These are phyloP conservation scores for Coemansia sp. DNA, from an alignment of 192 early-diverging fungal species.

Conservation along the genomic window DNA sequence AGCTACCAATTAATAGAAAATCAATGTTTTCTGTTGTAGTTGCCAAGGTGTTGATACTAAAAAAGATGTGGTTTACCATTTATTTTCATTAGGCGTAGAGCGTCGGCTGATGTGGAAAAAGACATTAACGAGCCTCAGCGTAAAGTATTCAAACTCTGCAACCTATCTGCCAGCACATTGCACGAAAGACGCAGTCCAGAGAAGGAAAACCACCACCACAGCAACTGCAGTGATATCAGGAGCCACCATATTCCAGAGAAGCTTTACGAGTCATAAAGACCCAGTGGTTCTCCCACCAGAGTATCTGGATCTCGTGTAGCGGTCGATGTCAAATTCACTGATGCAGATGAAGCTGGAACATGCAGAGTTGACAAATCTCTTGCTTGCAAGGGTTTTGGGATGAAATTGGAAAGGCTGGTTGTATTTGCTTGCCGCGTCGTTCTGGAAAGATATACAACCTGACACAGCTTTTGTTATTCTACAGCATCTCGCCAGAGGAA, in stretches of 20 bases:
- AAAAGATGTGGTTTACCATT: not conserved
- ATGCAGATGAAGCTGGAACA: constrained; percentile 4
- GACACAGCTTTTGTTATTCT: constrained; percentile 42
- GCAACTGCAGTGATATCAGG: not conserved
- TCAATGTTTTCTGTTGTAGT: too few relatives aligned
- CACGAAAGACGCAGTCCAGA: not conserved
- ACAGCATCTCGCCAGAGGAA: constrained; percentile 21
- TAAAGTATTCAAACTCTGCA: not conserved
- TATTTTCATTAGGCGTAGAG: constrained; percentile 10
- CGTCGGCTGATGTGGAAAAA: not conserved
- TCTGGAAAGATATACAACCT: constrained; percentile 50
- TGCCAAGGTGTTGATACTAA: too few relatives aligned
- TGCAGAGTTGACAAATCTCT: constrained; percentile 52
- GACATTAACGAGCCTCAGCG: not conserved
- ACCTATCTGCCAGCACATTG: not conserved
- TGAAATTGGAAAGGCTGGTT: constrained; percentile 16
- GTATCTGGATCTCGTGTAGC: constrained; percentile 39
- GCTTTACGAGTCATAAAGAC: constrained; percentile 25
- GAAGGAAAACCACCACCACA: not conserved
- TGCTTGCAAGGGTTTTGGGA: constrained; percentile 54
- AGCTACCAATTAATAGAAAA: not conserved
- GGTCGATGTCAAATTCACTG: constrained; percentile 24
- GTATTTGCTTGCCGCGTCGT: constrained; percentile 44
- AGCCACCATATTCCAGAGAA: constrained; percentile 23
- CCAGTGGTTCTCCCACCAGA: constrained; percentile 38